Conservation (phyloP, 2,329 filamentous ascomycete species). For the Alternaria rosae region DNA sequence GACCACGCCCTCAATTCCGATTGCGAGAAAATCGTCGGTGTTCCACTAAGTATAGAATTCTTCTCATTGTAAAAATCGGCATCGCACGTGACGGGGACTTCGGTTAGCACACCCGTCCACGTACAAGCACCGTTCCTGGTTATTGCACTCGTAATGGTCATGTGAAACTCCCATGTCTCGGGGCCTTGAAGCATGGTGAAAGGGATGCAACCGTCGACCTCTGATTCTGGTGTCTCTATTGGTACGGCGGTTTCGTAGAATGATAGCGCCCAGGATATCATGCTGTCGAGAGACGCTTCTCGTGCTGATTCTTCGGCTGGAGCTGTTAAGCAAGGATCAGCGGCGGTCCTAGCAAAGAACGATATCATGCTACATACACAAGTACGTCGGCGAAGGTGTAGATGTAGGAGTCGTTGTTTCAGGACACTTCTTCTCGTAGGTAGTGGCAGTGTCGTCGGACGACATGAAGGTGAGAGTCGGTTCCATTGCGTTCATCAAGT, state of each 20-base stretch:
- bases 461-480: neutral
- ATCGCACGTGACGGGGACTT: conserved; percentile 12
- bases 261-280: neutral
- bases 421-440: conserved; percentile 6
- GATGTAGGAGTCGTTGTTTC: neutral
- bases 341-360: neutral
- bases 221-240: conserved; percentile 35
- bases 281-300: neutral
- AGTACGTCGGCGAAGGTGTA: conserved; percentile 41
- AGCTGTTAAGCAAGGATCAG: neutral
- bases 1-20: neutral
- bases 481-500: neutral
- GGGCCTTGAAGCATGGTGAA: conserved; percentile 13
- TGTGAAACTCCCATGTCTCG: conserved; percentile 7
- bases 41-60: neutral
- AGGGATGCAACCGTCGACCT: neutral
- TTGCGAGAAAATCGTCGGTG: neutral
- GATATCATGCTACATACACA: neutral
- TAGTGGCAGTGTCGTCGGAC: conserved; percentile 13
- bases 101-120: conserved; percentile 11
- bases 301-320: neutral
- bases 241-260: conserved; percentile 10
- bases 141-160: neutral
- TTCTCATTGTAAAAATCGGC: neutral
- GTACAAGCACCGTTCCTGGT: conserved; percentile 10